Base-by-base conservation (phyloP, 208 protist species). In the Acanthamoeba divionensis region DNA sequence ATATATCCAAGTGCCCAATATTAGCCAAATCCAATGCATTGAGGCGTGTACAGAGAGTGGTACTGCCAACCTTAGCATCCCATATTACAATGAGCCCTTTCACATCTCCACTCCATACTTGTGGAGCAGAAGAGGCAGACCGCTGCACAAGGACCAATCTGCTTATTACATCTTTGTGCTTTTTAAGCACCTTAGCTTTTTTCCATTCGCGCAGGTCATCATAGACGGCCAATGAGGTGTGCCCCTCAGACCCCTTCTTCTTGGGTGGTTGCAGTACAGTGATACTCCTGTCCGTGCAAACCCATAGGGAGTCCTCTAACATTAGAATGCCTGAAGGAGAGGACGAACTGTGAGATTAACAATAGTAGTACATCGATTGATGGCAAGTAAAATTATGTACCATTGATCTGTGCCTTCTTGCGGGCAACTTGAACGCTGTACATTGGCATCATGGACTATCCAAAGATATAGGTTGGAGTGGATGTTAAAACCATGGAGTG, bases 381-480 rank as follows among this genome's bases (percentile, higher is more conserved):
- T 41, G 36, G 36, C 36, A 41, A 41, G 36, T 41, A 41, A 41
- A 41, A 41, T 41, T 41, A 41, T n/a, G 55, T n/a, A 13, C 69
- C 41, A 12, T 79, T 79, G 45, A 79, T 54, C 45, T 79, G 69
- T 29, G 69, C 69, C 41, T 33, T 48, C 69, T 79, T 79, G 69
- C 69, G 69, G 15, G 69, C 69, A 26, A 48, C 69, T 48, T 55
- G 36, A 41, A 41, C 36, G 36, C 36, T 41, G 36, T 41, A 41
- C 36, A 41, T 41, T 1, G 36, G 36, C 36, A 41, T 41, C 36
- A 41, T 41, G 36, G 36, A 41, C 36, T 41, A 41, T 5, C 5
- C 36, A 41, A 41, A 41, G 1, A 41, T 41, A 41, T n/a, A n/a
- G n/a, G n/a, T n/a, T n/a, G n/a, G n/a, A n/a, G n/a, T n/a, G n/a